These are phyloP conservation scores for Cucumis hystrix DNA, from an alignment of 306 rosid genomes.

Conservation along the genomic window DNA sequence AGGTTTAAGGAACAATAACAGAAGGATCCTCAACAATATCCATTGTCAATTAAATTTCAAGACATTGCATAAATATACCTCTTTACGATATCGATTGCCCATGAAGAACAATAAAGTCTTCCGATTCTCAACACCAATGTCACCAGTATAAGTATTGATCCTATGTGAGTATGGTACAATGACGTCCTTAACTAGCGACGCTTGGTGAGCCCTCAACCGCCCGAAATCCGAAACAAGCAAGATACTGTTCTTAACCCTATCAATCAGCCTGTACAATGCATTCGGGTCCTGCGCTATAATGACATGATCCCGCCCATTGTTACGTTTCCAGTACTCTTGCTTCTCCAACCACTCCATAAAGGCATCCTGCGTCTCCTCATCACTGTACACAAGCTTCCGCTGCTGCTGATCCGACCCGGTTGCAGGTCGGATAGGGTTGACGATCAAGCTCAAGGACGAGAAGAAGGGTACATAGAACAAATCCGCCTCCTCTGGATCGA, in stretches of 20 bases:
- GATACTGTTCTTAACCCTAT: conserved; percentile 43
- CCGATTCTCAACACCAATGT: conserved; percentile 35
- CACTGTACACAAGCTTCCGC: conserved; percentile 37
- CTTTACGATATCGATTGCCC: conserved; percentile 92
- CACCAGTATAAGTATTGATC: conserved; percentile 41
- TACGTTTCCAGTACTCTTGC: conserved; percentile 79
- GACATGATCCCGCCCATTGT: conserved; percentile 75
- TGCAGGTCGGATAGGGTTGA: conserved; percentile 5
- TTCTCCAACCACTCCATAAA: conserved; percentile 62
- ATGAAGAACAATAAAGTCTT: conserved; percentile 62
- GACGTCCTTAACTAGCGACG: conserved; percentile 77
- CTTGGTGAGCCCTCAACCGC: conserved; percentile 62
- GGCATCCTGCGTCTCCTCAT: conserved; percentile 76
- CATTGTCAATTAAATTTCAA: neutral
- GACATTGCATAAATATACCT: conserved; percentile 30
- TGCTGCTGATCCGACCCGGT: conserved; percentile 11
- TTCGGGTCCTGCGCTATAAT: conserved; percentile 85
- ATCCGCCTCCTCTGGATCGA: conserved; percentile 87
- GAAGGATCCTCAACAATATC: neutral
- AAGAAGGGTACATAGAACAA: conserved; percentile 17
- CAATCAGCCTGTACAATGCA: conserved; percentile 55
- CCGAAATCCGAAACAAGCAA: conserved; percentile 83
- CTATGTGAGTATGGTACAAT: conserved; percentile 82
- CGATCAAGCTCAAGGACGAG: conserved; percentile 7
- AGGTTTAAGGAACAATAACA: neutral